phyloP scores from a whole-genome alignment of 2,329 filamentous ascomycete species.

The Fusarium beomiforme region DNA sequence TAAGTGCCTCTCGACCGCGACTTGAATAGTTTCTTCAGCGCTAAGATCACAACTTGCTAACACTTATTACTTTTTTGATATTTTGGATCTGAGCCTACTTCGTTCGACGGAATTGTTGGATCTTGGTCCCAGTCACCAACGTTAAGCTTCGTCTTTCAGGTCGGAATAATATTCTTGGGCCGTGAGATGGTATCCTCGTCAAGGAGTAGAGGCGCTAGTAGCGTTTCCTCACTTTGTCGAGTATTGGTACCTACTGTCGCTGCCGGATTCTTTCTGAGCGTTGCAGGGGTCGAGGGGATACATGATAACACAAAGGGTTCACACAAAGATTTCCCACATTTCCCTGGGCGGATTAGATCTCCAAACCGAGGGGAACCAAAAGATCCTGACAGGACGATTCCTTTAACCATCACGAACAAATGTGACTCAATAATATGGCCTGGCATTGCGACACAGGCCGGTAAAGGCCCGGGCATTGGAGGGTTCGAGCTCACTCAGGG shows the following conservation, averaged over 20 bases:
- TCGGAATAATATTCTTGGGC: neutral
- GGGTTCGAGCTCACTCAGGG: slow-evolving; percentile 75
- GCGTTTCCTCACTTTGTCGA: slow-evolving; percentile 34
- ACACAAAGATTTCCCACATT: slow-evolving; percentile 43
- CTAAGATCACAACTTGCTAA: slow-evolving; percentile 21
- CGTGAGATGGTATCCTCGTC: slow-evolving; percentile 31
- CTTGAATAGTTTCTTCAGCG: slow-evolving; percentile 12
- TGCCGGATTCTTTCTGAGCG: slow-evolving; percentile 34
- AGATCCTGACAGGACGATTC: slow-evolving; percentile 53
- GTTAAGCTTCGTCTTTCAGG: neutral
- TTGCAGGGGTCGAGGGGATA: slow-evolving; percentile 19
- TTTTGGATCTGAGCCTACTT: slow-evolving; percentile 5
- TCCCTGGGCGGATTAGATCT: slow-evolving; percentile 40
- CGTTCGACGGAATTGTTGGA: neutral
- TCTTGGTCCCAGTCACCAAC: neutral
- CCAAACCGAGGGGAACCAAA: slow-evolving; percentile 28
- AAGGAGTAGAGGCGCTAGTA: slow-evolving; percentile 13
- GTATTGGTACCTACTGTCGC: slow-evolving; percentile 35
- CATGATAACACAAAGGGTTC: slow-evolving; percentile 33
- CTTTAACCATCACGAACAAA: slow-evolving; percentile 75
- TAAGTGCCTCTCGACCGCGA: slow-evolving; percentile 5
- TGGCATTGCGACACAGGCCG: slow-evolving; percentile 77
- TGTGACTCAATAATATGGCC: slow-evolving; percentile 80
- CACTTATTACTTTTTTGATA: slow-evolving; percentile 8
- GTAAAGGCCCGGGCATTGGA: slow-evolving; percentile 71